Conservation (phyloP, 176 grass and related monocot species). For the Cenchrus purpureus region DNA sequence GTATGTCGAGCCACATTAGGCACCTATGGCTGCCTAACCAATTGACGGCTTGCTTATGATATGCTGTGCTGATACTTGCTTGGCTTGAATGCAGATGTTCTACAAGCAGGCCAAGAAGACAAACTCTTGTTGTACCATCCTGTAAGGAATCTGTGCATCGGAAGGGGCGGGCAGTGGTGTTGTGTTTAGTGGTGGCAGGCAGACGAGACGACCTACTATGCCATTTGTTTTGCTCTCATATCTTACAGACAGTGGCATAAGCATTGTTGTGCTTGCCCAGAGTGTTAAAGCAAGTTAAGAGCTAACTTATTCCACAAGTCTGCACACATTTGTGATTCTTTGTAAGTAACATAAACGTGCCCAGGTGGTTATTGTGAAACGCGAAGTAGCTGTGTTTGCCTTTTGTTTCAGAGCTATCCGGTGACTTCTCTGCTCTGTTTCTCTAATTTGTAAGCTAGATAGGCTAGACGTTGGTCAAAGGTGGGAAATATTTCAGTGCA, state of each 20-base stretch:
- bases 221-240: slow-evolving; percentile 19
- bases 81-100: slow-evolving; percentile 70
- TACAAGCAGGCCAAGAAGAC: slow-evolving; percentile 97
- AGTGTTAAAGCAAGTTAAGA: not conserved
- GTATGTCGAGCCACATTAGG: not conserved
- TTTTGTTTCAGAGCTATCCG: not conserved
- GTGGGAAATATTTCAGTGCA: not conserved
- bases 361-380: not conserved
- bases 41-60: not conserved
- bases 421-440: not conserved
- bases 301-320: not conserved
- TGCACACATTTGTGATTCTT: not conserved
- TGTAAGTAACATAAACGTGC: slow-evolving; percentile 29
- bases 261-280: not conserved
- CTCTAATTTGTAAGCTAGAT: too few relatives aligned
- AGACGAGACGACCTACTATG: not conserved
- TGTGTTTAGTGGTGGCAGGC: not conserved
- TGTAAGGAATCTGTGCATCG: slow-evolving; percentile 21
- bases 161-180: not conserved
- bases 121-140: slow-evolving; percentile 82
- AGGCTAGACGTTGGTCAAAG: not conserved
- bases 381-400: not conserved
- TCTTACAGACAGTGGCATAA: not conserved
- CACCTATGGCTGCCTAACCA: not conserved
- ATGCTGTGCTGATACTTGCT: not conserved